Evolutionary conservation across 805 yeast genomes (phyloP).

Genomic region (Cyberlindnera misumaiensis): DNA sequence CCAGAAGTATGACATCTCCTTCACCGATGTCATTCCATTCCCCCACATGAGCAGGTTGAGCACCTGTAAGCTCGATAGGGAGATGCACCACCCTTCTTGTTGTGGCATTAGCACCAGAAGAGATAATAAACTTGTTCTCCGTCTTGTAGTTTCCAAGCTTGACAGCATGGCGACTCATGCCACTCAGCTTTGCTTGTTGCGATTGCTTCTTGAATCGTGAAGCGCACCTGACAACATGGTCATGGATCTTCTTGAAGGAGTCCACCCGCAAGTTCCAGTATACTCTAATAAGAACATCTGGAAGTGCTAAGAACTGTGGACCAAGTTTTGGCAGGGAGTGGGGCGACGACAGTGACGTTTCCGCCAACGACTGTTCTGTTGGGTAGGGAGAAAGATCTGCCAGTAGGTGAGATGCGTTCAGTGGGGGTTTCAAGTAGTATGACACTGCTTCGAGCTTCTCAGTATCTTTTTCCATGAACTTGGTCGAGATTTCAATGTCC

Average conservation of each 20-base stretch:
- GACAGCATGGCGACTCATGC: conserved; percentile 16
- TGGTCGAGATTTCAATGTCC: not conserved
- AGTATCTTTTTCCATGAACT: not conserved
- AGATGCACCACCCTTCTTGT: not conserved
- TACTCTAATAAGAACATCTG: conserved; percentile 10
- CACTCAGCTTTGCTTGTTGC: conserved; percentile 9
- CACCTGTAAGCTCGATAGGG: conserved; percentile 4
- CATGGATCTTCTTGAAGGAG: conserved; percentile 1
- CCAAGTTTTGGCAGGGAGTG: conserved; percentile 1
- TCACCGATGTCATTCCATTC: conserved; percentile 12
- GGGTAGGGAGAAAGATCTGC: not conserved
- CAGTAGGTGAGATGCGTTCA: conserved; percentile 2
- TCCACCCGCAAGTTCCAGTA: conserved; percentile 3
- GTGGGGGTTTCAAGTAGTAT: not conserved
- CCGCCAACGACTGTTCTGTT: not conserved
- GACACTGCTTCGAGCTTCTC: conserved; percentile 1
- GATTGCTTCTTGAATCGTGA: conserved; percentile 10
- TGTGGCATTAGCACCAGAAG: not conserved
- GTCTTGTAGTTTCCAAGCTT: conserved; percentile 1
- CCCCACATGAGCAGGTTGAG: not conserved
- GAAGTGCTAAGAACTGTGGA: conserved; percentile 5
- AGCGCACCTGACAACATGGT: conserved; percentile 10
- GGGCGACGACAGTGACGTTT: not conserved
- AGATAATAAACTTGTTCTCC: not conserved
- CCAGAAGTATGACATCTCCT: conserved; percentile 14